These are phyloP conservation scores for Coccomyxa sp. DNA, from an alignment of 139 green algal species.

Conservation along the genomic window DNA sequence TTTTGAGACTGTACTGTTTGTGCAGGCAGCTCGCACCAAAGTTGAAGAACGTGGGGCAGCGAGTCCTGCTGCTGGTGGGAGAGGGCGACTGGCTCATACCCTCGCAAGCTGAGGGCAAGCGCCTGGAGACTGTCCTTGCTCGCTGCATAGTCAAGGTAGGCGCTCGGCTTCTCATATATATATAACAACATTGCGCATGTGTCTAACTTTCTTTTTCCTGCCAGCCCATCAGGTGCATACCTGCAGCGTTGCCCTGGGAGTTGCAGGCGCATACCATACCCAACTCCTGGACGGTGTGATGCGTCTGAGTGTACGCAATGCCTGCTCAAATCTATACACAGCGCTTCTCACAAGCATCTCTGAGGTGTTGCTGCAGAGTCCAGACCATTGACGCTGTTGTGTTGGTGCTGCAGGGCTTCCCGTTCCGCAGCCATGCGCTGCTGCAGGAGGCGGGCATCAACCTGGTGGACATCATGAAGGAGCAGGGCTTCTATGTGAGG, in stretches of 20 bases:
- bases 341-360: no score
- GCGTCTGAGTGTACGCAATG: no score
- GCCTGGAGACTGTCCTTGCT: conserved; percentile 46
- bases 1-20: neutral
- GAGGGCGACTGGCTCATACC: conserved; percentile 63
- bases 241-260: no score
- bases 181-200: no score
- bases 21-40: conserved; percentile 18
- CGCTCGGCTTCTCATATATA: neutral
- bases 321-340: no score
- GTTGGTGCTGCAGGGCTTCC: conserved; percentile 22
- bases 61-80: conserved; percentile 59
- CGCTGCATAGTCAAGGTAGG: conserved; percentile 26
- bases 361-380: no score
- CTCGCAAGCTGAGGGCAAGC: conserved; percentile 44
- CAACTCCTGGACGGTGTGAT: no score
- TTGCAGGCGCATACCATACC: no score
- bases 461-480: conserved; percentile 59
- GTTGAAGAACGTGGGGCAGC: conserved; percentile 51
- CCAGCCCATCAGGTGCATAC: no score
- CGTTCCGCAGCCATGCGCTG: conserved; percentile 63
- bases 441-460: conserved; percentile 74
- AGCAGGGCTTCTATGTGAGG: conserved; percentile 73
- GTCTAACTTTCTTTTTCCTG: no score
- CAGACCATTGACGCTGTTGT: no score